These are phyloP conservation scores for Mucor ambiguus DNA, from an alignment of 371 early-diverging fungal species.

Conservation along the genomic window DNA sequence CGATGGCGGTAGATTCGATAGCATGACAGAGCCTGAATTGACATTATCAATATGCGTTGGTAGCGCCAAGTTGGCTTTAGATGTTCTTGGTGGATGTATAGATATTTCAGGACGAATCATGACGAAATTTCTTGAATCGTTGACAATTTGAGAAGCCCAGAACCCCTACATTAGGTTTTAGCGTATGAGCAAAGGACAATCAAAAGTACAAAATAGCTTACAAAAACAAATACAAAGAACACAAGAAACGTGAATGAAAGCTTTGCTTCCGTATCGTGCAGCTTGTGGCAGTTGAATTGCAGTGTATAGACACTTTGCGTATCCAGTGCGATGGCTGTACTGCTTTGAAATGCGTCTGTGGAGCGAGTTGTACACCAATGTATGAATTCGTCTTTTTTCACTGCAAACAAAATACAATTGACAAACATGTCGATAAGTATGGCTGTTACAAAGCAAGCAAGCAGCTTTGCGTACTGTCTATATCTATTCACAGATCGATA, in stretches of 20 bases:
- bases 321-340: background rate
- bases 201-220: background rate
- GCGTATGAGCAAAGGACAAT: background rate
- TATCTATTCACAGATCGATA: slow-evolving; percentile 3
- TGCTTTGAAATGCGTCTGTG: background rate
- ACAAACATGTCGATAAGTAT: slow-evolving; percentile 6
- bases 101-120: slow-evolving; percentile 1
- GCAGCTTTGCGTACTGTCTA: slow-evolving; percentile 8
- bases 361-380: background rate
- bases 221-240: slow-evolving; percentile 11
- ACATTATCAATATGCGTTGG: background rate
- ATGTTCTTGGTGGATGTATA: background rate
- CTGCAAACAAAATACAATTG: slow-evolving; percentile 10
- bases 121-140: background rate
- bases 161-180: background rate
- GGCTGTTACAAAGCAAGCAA: slow-evolving; percentile 8
- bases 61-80: background rate
- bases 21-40: background rate
- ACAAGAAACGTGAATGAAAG: slow-evolving; percentile 8
- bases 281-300: slow-evolving; percentile 8
- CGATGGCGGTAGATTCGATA: background rate
- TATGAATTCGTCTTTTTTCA: slow-evolving; percentile 4
- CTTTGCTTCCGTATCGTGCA: slow-evolving; percentile 8
- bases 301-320: background rate
- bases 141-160: slow-evolving; percentile 12